Evolutionary conservation across 2,329 filamentous ascomycete genomes (phyloP).

Genomic region (Penicillium sp.): DNA sequence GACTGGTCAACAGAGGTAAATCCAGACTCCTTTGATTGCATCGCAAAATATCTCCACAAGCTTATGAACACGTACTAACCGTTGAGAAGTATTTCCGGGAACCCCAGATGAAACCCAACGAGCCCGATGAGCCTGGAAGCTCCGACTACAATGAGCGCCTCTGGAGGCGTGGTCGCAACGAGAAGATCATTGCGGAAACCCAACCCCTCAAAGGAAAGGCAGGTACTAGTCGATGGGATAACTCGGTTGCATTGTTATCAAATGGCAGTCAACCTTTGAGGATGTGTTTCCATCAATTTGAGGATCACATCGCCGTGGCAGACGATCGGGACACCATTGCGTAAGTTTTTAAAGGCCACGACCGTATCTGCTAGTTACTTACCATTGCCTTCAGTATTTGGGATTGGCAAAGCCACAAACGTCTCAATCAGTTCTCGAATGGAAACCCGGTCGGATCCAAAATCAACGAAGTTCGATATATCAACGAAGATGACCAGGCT

Average conservation of each 20-base stretch:
- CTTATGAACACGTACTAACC: conserved; percentile 29
- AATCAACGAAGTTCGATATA: conserved; percentile 93
- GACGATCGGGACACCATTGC: conserved; percentile 88
- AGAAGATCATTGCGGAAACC: conserved; percentile 85
- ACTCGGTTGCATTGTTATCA: conserved; percentile 77
- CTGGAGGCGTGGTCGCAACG: conserved; percentile 90
- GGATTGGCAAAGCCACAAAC: conserved; percentile 81
- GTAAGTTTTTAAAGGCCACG: conserved; percentile 39
- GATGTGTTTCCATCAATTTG: conserved; percentile 97
- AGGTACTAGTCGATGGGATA: conserved; percentile 82
- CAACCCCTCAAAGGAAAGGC: conserved; percentile 91
- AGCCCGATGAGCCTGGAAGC: conserved; percentile 93
- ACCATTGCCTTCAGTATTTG: conserved; percentile 60
- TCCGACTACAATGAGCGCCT: conserved; percentile 93
- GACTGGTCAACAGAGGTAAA: conserved; percentile 85
- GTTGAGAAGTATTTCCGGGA: conserved; percentile 78
- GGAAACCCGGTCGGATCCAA: conserved; percentile 87
- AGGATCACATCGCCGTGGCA: conserved; percentile 89
- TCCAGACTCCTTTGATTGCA: conserved; percentile 16
- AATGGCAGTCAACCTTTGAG: conserved; percentile 87
- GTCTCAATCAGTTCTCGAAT: conserved; percentile 85
- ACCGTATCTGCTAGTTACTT: conserved; percentile 4
- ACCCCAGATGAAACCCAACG: conserved; percentile 95
- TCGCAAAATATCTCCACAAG: conserved; percentile 9
- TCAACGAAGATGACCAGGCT: conserved; percentile 97